These are phyloP conservation scores for Neospermospora avenae DNA, from an alignment of 2,329 filamentous ascomycete genomes.

Conservation along the genomic window DNA sequence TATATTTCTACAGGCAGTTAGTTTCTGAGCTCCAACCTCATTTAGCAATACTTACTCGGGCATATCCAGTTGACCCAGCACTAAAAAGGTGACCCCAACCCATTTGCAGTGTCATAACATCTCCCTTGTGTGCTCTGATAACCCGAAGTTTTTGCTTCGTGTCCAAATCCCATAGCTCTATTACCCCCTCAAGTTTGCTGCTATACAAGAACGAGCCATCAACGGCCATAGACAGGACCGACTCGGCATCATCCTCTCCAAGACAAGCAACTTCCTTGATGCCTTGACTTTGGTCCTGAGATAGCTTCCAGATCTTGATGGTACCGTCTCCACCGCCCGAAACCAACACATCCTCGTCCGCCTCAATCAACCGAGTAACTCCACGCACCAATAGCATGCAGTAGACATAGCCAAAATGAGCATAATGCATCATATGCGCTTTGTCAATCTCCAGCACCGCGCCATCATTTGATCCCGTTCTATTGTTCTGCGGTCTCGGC, in stretches of 20 bases:
- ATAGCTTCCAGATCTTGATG: constrained; percentile 87
- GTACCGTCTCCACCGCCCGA: constrained; percentile 92
- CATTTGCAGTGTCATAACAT: constrained; percentile 84
- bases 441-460: constrained; percentile 77
- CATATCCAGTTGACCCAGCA: constrained; percentile 82
- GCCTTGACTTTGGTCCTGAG: constrained; percentile 50
- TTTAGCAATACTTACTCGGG: constrained; percentile 61
- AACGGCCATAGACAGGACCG: constrained; percentile 73
- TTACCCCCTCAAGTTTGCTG: constrained; percentile 79
- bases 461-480: constrained; percentile 51
- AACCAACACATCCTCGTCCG: constrained; percentile 76
- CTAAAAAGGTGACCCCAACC: constrained; percentile 83
- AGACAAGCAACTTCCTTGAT: constrained; percentile 68
- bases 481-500: constrained; percentile 51
- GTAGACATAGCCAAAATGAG: constrained; percentile 93
- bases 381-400: constrained; percentile 87
- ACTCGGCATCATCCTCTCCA: constrained; percentile 59
- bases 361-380: constrained; percentile 61
- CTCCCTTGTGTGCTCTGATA: constrained; percentile 74
- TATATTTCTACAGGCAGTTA: constrained; percentile 53
- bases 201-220: constrained; percentile 93
- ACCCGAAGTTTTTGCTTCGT: constrained; percentile 86
- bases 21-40: background rate
- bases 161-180: constrained; percentile 96
- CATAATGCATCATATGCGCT: constrained; percentile 79